phyloP scores from a whole-genome alignment of 768 basidiomycete genomes.

The Suillus alpinus region DNA sequence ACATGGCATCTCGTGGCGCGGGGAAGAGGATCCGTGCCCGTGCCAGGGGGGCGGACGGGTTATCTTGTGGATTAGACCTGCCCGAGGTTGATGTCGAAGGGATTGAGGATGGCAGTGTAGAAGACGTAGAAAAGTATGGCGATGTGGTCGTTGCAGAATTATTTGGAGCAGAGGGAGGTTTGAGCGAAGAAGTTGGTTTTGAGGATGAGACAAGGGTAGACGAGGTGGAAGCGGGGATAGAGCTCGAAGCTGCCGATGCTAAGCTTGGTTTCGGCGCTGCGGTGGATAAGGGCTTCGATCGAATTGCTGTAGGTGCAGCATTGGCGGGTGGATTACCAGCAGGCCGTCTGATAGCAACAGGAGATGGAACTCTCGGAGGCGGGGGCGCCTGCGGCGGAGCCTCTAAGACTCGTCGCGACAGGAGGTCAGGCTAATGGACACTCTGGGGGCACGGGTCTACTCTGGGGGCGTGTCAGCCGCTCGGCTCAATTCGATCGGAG shows the following conservation, averaged over 20 bases:
- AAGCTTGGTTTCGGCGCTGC: background rate
- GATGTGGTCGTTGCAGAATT: slow-evolving; percentile 8
- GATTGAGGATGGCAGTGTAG: slow-evolving; percentile 5
- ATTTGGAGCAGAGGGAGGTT: slow-evolving; percentile 2
- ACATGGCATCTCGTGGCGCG: slow-evolving; percentile 19
- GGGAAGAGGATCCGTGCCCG: slow-evolving; percentile 19
- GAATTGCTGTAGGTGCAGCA: background rate
- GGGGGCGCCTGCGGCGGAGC: too few relatives aligned
- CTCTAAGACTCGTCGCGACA: too few relatives aligned
- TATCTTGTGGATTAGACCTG: background rate
- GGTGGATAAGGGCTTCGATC: background rate
- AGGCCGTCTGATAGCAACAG: background rate
- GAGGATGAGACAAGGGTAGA: slow-evolving; percentile 16
- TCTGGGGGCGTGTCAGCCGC: too few relatives aligned
- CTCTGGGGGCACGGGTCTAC: too few relatives aligned
- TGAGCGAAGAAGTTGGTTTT: slow-evolving; percentile 8
- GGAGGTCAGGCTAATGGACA: too few relatives aligned
- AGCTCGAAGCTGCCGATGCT: background rate
- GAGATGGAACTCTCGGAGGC: background rate
- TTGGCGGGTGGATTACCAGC: background rate
- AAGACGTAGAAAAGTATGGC: slow-evolving; percentile 19
- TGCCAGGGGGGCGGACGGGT: slow-evolving; percentile 33
- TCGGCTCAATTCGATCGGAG: too few relatives aligned
- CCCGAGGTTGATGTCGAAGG: slow-evolving; percentile 23
- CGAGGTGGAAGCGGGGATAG: slow-evolving; percentile 9